Base-by-base conservation (phyloP, 352 stramenopile genomes). In the Elongisporangium undulatum region DNA sequence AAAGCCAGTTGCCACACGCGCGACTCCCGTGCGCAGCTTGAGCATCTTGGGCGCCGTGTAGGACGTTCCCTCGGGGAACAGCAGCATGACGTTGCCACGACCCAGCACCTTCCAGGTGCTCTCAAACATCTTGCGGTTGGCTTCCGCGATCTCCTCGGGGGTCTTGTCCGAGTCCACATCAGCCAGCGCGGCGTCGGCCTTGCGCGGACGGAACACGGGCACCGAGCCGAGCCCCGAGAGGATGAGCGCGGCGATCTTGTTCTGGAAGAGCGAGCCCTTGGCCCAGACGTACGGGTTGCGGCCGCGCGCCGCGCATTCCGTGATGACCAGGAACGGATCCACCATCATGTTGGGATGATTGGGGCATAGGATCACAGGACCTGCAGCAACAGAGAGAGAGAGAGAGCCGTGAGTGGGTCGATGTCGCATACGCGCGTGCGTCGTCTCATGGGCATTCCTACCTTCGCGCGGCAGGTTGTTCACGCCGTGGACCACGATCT, bases 301-400 rank as follows among this genome's bases (percentile, higher is more conserved):
- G 9, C 77, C 77, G 29, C 79, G 66, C 23, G 59, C 70, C n/a
- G 63, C 69, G 24, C 69, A 78, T 62, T 92, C 78, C n/a, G 80
- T 90, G 57, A 90, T 79, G 29, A 90, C 79, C n/a, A 92, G 68
- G 39, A 90, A 73, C 61, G 72, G 71, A 58, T 92, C 82, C 19
- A 92, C 79, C 34, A 92, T 75, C 82, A 92, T 92, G 61, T 92
- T 92, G 4, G 82, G 82, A 59, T 92, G 82, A 66, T 92, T 92
- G 9, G 82, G 79, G 20, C 80, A 92, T 55, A 92, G 53, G 41
- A 92, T 90, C 54, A 92, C 82, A 2, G 82, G 82, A 6, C 82
- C 81, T 77, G 49, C 23, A 51, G n/a, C 22, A 17, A 22, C 7
- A 17, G 10, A 45, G 26, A 26, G 23, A 26, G 23, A 26, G 16